Percentiles rank a stretch among this genome's conserved stretches.
phyloP scores from a whole-genome alignment of 2,329 filamentous ascomycete species.

The Phialophora chinensis region DNA sequence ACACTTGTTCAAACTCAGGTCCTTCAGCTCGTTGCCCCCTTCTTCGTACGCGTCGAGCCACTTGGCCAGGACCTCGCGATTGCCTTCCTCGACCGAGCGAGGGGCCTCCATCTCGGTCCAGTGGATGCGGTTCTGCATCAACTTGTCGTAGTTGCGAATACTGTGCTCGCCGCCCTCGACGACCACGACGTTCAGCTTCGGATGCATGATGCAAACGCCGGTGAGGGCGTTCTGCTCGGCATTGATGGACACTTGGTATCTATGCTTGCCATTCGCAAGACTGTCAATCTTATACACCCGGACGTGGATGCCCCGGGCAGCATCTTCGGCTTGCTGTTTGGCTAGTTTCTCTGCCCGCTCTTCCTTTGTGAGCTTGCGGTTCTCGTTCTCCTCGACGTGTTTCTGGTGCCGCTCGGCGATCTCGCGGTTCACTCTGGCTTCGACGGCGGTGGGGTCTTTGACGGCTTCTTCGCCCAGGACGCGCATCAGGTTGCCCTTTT shows the following conservation, averaged over 20 bases:
- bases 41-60: constrained; percentile 79
- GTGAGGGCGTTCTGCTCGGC: constrained; percentile 87
- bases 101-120: constrained; percentile 89
- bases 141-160: constrained; percentile 83
- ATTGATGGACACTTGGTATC: constrained; percentile 91
- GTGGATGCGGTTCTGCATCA: constrained; percentile 91
- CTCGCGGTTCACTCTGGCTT: constrained; percentile 89
- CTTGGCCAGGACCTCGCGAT: constrained; percentile 65
- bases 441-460: constrained; percentile 95
- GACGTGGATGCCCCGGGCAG: constrained; percentile 81
- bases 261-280: constrained; percentile 89
- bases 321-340: constrained; percentile 83
- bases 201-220: constrained; percentile 90
- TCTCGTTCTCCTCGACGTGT: constrained; percentile 80
- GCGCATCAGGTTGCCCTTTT: constrained; percentile 96
- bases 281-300: constrained; percentile 88
- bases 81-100: constrained; percentile 60
- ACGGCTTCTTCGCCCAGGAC: constrained; percentile 91
- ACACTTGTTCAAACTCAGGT: constrained; percentile 82
- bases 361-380: constrained; percentile 86
- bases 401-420: constrained; percentile 83
- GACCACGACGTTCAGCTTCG: constrained; percentile 84
- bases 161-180: constrained; percentile 89
- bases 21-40: constrained; percentile 75
- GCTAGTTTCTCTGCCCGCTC: constrained; percentile 83